phyloP scores from a whole-genome alignment of 345 rosid genomes.

The Balakata baccata region DNA sequence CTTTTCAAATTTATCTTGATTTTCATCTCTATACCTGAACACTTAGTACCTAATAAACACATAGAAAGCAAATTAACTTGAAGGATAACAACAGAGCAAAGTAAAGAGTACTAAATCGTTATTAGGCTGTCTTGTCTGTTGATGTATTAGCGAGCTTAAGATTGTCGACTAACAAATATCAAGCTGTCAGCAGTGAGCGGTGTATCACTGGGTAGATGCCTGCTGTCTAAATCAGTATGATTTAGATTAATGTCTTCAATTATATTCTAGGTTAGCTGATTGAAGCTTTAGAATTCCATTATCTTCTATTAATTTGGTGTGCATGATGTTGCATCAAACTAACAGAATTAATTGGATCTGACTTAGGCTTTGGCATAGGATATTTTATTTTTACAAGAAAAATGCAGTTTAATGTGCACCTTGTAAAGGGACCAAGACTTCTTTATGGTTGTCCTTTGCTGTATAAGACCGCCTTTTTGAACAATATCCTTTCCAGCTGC shows the following conservation, averaged over 20 bases:
- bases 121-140: background rate
- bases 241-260: background rate
- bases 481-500: background rate
- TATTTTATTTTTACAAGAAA: background rate
- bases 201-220: background rate
- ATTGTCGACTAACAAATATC: background rate
- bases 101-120: background rate
- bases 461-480: background rate
- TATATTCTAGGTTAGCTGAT: conserved; percentile 14
- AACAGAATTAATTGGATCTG: background rate
- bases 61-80: background rate
- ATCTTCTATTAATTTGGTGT: too few species aligned
- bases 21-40: too few species aligned
- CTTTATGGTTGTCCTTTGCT: background rate
- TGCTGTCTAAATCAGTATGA: background rate
- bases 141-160: background rate
- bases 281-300: conserved; percentile 15
- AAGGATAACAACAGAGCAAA: background rate
- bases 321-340: background rate
- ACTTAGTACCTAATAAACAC: background rate
- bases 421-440: background rate
- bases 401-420: background rate
- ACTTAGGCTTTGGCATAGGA: background rate
- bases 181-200: background rate
- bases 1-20: background rate